A percentile compares a stretch with the other conserved stretches of the same genome.
These are phyloP conservation scores for Epichloe coenophiala DNA, from an alignment of 2,329 filamentous ascomycete species.

Conservation along the genomic window DNA sequence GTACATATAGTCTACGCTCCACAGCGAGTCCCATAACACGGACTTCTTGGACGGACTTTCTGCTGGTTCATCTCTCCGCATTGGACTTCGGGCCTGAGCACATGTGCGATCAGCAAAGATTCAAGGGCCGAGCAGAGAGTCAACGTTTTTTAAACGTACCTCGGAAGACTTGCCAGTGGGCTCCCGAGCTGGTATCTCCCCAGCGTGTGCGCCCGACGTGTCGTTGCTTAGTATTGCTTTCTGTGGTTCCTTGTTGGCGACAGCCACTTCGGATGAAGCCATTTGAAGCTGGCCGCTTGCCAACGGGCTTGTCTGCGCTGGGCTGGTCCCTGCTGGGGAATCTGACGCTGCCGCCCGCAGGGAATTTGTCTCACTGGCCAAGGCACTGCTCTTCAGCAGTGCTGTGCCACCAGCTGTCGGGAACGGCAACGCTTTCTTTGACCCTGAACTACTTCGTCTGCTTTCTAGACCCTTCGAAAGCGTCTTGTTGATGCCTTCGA, in stretches of 20 bases:
- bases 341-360: constrained; percentile 35
- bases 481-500: constrained; percentile 63
- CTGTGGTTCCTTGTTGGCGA: neutral
- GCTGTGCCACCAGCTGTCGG: constrained; percentile 27
- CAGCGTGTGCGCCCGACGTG: constrained; percentile 10
- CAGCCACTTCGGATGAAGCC: constrained; percentile 6
- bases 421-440: constrained; percentile 59
- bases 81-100: constrained; percentile 14
- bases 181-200: constrained; percentile 13
- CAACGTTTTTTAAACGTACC: constrained; percentile 37
- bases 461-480: constrained; percentile 82
- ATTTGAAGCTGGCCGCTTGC: constrained; percentile 11
- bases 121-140: constrained; percentile 36
- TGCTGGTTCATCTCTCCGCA: constrained; percentile 25
- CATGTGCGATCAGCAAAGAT: constrained; percentile 10
- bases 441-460: constrained; percentile 74
- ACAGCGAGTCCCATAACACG: constrained; percentile 48
- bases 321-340: constrained; percentile 26
- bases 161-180: constrained; percentile 22
- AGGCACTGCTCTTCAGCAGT: constrained; percentile 34
- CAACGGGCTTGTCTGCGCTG: constrained; percentile 21
- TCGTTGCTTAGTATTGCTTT: constrained; percentile 1
- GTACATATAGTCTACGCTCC: constrained; percentile 45
- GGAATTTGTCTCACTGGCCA: constrained; percentile 47
- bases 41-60: constrained; percentile 35